Evolutionary conservation across 306 rosid species (phyloP).

Genomic region (Dicorynia guianensis): DNA sequence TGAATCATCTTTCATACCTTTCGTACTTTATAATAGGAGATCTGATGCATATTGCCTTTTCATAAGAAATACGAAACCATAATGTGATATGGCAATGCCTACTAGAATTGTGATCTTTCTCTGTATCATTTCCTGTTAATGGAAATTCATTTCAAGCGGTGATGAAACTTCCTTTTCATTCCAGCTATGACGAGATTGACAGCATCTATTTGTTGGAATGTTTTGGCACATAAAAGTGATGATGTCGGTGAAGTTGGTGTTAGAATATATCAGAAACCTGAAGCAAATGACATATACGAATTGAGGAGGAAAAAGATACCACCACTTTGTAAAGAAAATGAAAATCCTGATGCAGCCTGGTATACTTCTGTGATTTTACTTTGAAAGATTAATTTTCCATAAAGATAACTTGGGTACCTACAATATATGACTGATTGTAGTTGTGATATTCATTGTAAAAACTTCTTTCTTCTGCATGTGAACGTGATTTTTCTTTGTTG

Average conservation of each 20-base stretch:
- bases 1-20: neutral
- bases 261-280: conserved; percentile 92
- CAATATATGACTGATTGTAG: neutral
- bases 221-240: conserved; percentile 93
- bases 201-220: conserved; percentile 92
- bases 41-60: conserved; percentile 33
- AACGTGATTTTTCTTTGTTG: conserved; percentile 12
- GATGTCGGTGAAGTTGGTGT: conserved; percentile 86
- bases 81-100: conserved; percentile 21
- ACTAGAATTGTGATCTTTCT: conserved; percentile 21
- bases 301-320: conserved; percentile 88
- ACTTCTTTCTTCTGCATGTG: neutral
- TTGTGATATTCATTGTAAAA: neutral
- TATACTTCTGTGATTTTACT: conserved; percentile 48
- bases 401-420: conserved; percentile 2
- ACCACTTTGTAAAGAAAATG: conserved; percentile 87
- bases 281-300: conserved; percentile 76
- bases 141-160: conserved; percentile 17
- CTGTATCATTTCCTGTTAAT: conserved; percentile 25
- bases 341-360: conserved; percentile 96
- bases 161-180: conserved; percentile 44
- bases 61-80: neutral
- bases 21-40: neutral
- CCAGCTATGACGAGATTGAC: conserved; percentile 77
- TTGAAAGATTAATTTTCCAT: conserved; percentile 31